Evolutionary conservation across 2,329 filamentous ascomycete species (phyloP), one percentile per base, ranked within the genome.

Genomic region (Diaporthe humulicola): DNA sequence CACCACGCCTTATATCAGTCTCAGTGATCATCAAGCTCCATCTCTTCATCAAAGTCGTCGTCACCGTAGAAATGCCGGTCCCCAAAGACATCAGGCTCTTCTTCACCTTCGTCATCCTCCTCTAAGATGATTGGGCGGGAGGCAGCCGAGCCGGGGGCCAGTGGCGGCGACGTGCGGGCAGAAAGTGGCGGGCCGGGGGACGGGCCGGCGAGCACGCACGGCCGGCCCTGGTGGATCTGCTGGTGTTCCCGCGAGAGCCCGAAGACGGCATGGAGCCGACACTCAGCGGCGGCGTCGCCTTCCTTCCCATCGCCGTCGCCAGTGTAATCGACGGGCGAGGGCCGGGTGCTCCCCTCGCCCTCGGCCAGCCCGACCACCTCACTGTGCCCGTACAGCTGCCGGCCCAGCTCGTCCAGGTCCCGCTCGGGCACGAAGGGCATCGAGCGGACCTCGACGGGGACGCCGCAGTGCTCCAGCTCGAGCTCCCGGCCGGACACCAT

Each of bases 361-460:
- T 61, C 60, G 12, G 25, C 36, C 6, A 40, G 17, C 28, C 33
- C 54, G 5, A 52, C 52, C n/a, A 30, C 28, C n/a, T 45, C 73
- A 22, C n/a, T 25, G 10, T 56, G 17, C 12, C 58, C 61, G 25
- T 54, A 70, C 42, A 45, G 6, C 25, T 4, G 14, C 10, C 36
- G 45, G 15, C 54, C 73, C 33, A 73, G 17, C 54, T 69, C 73
- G 28, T 75, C 73, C 14, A 67, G 40, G 36, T 75, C 61, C 45
- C 70, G 42, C 54, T 30, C 42, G 9, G 70, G 52, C 17, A 45
- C 70, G 33, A 73, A 70, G 17, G 60, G 33, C 60, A 73, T 73
- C 42, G 61, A 15, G 30, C 40, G n/a, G 19, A 61, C 70, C 36
- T 61, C 70, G 38, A 75, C 42, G 3, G 73, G 73, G 42, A 72